Evolutionary conservation across 306 rosid species (phyloP).

Genomic region (Vigna mungo): DNA sequence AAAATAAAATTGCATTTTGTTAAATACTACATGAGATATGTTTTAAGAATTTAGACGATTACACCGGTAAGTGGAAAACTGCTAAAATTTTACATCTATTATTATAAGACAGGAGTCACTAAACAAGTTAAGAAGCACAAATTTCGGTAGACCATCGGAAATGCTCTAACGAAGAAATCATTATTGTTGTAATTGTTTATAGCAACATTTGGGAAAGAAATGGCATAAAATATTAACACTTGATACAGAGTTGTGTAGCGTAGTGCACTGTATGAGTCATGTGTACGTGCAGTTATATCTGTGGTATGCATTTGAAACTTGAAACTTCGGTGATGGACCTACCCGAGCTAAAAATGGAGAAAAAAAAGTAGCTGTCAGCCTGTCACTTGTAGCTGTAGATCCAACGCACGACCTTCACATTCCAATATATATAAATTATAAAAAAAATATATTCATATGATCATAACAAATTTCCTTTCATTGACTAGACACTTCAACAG

Average conservation of each 20-base stretch:
- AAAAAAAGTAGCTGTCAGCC: constrained; percentile 41
- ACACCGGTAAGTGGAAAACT: no score
- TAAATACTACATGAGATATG: no score
- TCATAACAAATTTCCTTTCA: constrained; percentile 11
- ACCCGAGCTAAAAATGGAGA: constrained; percentile 38
- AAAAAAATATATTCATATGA: not conserved
- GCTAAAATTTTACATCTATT: not conserved
- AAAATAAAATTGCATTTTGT: no score
- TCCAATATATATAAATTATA: constrained; percentile 35
- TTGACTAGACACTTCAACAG: constrained; percentile 46
- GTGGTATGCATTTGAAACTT: constrained; percentile 7
- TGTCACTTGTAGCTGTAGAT: constrained; percentile 39
- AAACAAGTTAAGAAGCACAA: not conserved
- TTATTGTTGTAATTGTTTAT: not conserved
- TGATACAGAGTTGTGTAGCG: not conserved
- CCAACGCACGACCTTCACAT: constrained; percentile 54
- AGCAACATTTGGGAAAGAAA: constrained; percentile 27
- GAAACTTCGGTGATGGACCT: constrained; percentile 38
- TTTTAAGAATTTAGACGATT: no score
- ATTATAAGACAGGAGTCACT: not conserved
- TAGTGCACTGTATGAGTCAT: constrained; percentile 16
- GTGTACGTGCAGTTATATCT: constrained; percentile 14
- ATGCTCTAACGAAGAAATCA: not conserved
- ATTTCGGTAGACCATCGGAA: not conserved
- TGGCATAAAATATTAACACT: constrained; percentile 22